Evolutionary conservation across 352 stramenopile genomes (phyloP).

Genomic region (Globisporangium heterothallicum): DNA sequence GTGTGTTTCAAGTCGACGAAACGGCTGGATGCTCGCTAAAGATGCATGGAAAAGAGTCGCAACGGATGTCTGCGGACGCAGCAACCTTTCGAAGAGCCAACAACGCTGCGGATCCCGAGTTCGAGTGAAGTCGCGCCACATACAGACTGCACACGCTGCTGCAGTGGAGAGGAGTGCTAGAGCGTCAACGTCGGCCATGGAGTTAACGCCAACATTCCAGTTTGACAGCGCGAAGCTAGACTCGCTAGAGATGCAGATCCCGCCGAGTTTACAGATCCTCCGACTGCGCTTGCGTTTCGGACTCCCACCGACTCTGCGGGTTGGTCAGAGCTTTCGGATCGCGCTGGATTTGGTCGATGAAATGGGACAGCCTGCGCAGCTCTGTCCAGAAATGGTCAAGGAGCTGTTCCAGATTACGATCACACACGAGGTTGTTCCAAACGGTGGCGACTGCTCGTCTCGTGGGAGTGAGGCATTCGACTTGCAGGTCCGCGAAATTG

Average conservation of each 20-base stretch:
- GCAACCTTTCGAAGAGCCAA: too few species aligned
- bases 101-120: too few species aligned
- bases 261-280: slow-evolving; percentile 21
- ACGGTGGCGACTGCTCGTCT: not conserved
- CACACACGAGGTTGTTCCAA: not conserved
- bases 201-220: not conserved
- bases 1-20: too few species aligned
- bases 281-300: slow-evolving; percentile 48
- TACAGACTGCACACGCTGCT: too few species aligned
- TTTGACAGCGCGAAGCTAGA: slow-evolving; percentile 15
- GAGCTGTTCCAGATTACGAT: slow-evolving; percentile 8
- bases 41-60: too few species aligned
- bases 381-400: not conserved
- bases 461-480: not conserved
- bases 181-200: not conserved
- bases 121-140: too few species aligned
- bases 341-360: slow-evolving; percentile 50
- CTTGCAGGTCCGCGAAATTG: not conserved
- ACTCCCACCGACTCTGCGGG: slow-evolving; percentile 15
- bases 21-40: too few species aligned
- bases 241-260: slow-evolving; percentile 11
- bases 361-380: slow-evolving; percentile 34
- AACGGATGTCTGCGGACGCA: too few species aligned
- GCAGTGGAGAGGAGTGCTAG: too few species aligned
- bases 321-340: slow-evolving; percentile 26